A percentile compares a stretch with the other conserved stretches of the same genome.
Evolutionary conservation across 1,284 basidiomycete genomes (phyloP).

Genomic region (Rhodotorula sp.): DNA sequence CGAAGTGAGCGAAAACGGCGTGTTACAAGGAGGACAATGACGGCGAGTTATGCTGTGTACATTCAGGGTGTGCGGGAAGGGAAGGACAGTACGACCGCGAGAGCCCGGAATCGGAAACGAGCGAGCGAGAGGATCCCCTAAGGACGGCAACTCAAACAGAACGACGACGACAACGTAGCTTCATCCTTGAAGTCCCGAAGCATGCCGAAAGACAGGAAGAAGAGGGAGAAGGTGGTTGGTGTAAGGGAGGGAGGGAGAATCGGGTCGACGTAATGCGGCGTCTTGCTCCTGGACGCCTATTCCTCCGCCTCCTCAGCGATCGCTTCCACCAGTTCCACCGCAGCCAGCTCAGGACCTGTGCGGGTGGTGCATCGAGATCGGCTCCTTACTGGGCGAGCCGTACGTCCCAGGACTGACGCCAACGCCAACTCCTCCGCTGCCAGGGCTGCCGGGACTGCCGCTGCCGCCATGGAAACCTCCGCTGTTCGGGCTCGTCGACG

Average conservation of each 20-base stretch:
- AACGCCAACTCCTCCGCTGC: constrained; percentile 3
- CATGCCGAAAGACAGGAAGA: too few species aligned
- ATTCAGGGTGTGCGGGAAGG: not conserved
- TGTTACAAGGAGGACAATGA: not conserved
- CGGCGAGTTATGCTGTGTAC: constrained; percentile 3
- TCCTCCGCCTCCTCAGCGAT: not conserved
- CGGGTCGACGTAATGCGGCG: too few species aligned
- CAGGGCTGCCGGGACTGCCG: constrained; percentile 11
- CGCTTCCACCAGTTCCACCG: not conserved
- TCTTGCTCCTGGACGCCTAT: too few species aligned
- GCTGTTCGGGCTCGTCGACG: constrained; percentile 4
- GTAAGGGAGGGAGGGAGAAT: too few species aligned
- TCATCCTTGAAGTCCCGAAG: not conserved
- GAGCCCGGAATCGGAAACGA: not conserved
- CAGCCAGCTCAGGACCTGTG: not conserved
- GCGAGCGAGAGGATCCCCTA: too few species aligned
- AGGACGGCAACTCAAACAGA: not conserved
- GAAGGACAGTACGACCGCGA: not conserved
- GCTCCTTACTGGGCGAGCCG: constrained; percentile 20
- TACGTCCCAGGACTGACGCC: constrained; percentile 15
- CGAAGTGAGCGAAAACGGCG: not conserved
- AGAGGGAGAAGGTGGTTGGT: too few species aligned
- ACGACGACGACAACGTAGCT: not conserved
- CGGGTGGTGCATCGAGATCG: constrained; percentile 13
- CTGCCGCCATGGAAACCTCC: not conserved